A percentile compares a stretch with the other conserved stretches of the same genome.
phyloP scores from a whole-genome alignment of 2,329 filamentous ascomycete species.

The Cladophialophora bantiana region DNA sequence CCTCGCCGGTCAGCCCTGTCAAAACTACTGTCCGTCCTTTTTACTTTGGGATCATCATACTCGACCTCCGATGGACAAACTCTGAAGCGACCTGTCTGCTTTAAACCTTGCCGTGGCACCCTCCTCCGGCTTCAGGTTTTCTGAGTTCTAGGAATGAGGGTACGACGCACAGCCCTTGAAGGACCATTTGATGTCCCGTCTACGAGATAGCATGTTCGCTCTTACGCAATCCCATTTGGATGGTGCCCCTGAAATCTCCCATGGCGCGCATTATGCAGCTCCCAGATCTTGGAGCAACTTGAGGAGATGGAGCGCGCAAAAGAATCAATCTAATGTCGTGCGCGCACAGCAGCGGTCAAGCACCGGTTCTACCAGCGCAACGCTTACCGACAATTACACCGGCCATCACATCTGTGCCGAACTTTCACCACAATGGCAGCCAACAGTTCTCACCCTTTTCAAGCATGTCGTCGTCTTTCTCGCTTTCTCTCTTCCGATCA shows the following conservation, averaged over 20 bases:
- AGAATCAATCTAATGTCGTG: conserved; percentile 3
- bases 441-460: neutral
- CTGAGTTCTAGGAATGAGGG: conserved; percentile 2
- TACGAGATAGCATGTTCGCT: conserved; percentile 24
- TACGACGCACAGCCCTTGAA: neutral
- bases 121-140: neutral
- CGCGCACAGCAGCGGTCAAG: conserved; percentile 4
- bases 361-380: neutral
- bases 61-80: conserved; percentile 6
- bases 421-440: neutral
- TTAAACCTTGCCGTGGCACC: conserved; percentile 5
- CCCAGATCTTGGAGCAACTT: conserved; percentile 18
- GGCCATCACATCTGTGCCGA: neutral
- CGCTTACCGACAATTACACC: neutral
- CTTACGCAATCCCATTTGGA: neutral
- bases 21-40: conserved; percentile 7
- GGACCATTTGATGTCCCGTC: neutral
- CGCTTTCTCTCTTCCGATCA: conserved; percentile 28
- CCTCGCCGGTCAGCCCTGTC: conserved; percentile 7
- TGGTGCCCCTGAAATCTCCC: conserved; percentile 18
- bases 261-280: conserved; percentile 17
- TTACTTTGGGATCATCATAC: neutral
- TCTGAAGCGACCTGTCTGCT: neutral
- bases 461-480: conserved; percentile 22
- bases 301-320: conserved; percentile 19